phyloP scores from a whole-genome alignment of 805 yeast species.

The Saturnispora quitensis region DNA sequence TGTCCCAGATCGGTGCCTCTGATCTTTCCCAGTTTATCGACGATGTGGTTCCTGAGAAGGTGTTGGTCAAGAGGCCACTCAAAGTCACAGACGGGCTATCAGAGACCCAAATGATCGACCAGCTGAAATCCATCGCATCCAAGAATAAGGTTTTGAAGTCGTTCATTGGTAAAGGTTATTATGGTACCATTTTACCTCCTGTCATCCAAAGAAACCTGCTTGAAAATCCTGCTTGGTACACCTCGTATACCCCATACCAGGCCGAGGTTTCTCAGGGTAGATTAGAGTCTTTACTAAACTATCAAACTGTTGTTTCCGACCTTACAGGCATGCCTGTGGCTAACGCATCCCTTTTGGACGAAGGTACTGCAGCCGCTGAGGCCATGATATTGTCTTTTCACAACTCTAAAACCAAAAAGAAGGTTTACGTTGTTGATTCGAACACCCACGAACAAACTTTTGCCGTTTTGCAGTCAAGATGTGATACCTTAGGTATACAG shows the following conservation, averaged over 20 bases:
- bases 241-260: constrained; percentile 97
- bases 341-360: constrained; percentile 90
- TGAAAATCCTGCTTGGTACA: constrained; percentile 97
- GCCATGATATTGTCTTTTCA: constrained; percentile 84
- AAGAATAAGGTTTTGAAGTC: constrained; percentile 68
- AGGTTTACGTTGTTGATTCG: constrained; percentile 60
- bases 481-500: constrained; percentile 61
- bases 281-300: constrained; percentile 79
- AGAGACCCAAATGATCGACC: constrained; percentile 70
- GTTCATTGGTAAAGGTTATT: constrained; percentile 90
- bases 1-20: constrained; percentile 50
- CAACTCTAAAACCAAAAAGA: constrained; percentile 55
- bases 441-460: constrained; percentile 81
- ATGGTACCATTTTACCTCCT: constrained; percentile 82
- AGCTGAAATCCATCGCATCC: constrained; percentile 57
- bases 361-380: constrained; percentile 96
- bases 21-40: constrained; percentile 64
- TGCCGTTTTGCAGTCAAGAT: constrained; percentile 71
- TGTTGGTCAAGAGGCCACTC: constrained; percentile 61
- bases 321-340: constrained; percentile 93
- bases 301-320: constrained; percentile 85
- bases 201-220: constrained; percentile 87
- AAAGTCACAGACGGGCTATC: constrained; percentile 61
- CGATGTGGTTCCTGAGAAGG: constrained; percentile 68
- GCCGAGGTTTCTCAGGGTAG: constrained; percentile 98